Evolutionary conservation across 192 early-diverging fungal genomes (phyloP).

Genomic region (Mortierella alpina): DNA sequence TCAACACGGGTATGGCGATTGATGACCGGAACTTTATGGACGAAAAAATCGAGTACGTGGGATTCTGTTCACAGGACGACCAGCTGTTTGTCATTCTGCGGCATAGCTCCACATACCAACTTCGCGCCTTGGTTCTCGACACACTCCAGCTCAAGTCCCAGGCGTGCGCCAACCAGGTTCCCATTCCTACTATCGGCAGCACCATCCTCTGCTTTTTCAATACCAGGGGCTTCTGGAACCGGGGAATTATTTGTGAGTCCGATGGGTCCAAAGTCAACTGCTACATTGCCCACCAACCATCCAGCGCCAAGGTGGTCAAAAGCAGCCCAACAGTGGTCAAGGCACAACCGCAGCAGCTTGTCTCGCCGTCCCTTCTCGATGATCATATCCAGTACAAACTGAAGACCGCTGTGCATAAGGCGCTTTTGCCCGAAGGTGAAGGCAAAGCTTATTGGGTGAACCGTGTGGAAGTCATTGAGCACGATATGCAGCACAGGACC

Average conservation of each 20-base stretch:
- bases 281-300: constrained; percentile 32
- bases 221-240: constrained; percentile 26
- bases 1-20: constrained; percentile 52
- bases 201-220: constrained; percentile 35
- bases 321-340: constrained; percentile 7
- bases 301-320: constrained; percentile 25
- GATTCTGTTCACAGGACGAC: constrained; percentile 40
- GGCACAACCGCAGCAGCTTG: constrained; percentile 8
- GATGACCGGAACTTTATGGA: constrained; percentile 48
- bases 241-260: constrained; percentile 36
- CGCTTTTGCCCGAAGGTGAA: constrained; percentile 47
- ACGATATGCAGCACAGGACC: constrained; percentile 13
- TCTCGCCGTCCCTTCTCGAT: constrained; percentile 16
- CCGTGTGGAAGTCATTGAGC: constrained; percentile 35
- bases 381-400: constrained; percentile 27
- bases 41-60: constrained; percentile 43
- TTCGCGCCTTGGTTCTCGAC: constrained; percentile 31
- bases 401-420: constrained; percentile 24
- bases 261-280: constrained; percentile 39
- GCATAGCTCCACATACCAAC: constrained; percentile 27
- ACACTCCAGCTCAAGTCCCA: constrained; percentile 44
- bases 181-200: constrained; percentile 35
- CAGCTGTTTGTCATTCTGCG: constrained; percentile 41
- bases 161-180: constrained; percentile 26
- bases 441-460: constrained; percentile 44